phyloP scores from a whole-genome alignment of 352 stramenopile genomes.

The Pythium sukuiense region DNA sequence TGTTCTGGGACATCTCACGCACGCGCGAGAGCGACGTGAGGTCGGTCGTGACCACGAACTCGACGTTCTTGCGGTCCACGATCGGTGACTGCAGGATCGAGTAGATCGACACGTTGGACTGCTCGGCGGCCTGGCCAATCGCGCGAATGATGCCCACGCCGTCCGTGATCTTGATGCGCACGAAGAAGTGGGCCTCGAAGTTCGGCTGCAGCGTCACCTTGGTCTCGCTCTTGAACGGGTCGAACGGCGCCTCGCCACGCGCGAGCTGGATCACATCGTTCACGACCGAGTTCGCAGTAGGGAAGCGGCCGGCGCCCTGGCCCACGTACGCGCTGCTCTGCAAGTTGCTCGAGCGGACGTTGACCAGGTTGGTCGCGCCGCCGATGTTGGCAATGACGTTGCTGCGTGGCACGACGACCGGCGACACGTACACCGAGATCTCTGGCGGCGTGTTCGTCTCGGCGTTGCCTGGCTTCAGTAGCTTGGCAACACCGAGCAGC shows the following conservation, averaged over 20 bases:
- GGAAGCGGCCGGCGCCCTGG: slow-evolving; percentile 92
- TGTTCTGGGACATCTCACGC: slow-evolving; percentile 86
- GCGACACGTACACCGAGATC: slow-evolving; percentile 93
- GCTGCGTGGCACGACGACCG: slow-evolving; percentile 86
- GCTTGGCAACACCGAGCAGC: slow-evolving; percentile 89
- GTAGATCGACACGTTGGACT: slow-evolving; percentile 96
- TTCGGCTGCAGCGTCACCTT: slow-evolving; percentile 83
- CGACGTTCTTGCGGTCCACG: slow-evolving; percentile 89
- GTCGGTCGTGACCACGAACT: slow-evolving; percentile 97
- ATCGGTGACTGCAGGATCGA: slow-evolving; percentile 96
- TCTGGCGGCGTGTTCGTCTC: slow-evolving; percentile 67
- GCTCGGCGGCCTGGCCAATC: slow-evolving; percentile 93
- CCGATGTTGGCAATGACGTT: slow-evolving; percentile 90
- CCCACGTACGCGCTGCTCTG: slow-evolving; percentile 90
- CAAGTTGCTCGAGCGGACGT: slow-evolving; percentile 89
- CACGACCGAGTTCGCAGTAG: slow-evolving; percentile 95
- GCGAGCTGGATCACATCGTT: slow-evolving; percentile 94
- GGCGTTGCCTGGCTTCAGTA: slow-evolving; percentile 72
- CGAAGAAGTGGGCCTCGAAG: slow-evolving; percentile 94
- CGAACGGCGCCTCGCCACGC: slow-evolving; percentile 81
- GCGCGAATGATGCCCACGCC: slow-evolving; percentile 93
- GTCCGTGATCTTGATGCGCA: slow-evolving; percentile 94
- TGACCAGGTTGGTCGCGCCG: slow-evolving; percentile 92
- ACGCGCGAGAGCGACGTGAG: slow-evolving; percentile 87
- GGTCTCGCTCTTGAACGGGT: slow-evolving; percentile 74